phyloP scores from a whole-genome alignment of 139 green algal genomes.

The Zygnema circumcarinatum region DNA sequence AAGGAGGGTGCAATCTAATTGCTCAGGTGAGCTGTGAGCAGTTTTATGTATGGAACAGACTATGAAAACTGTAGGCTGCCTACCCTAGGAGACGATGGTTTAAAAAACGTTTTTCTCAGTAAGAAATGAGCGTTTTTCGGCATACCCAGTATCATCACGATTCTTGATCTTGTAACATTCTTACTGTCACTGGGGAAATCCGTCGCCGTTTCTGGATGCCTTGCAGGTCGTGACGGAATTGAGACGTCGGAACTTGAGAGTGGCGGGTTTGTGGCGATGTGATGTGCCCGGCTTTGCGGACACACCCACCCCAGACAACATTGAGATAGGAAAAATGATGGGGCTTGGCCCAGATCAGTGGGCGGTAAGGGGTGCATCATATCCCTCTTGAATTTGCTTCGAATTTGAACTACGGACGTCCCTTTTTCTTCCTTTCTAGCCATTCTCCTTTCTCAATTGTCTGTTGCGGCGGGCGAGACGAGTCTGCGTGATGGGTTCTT shows the following conservation, averaged over 20 bases:
- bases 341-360: slow-evolving; percentile 13
- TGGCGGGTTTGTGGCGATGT: slow-evolving; percentile 5
- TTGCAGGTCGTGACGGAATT: neutral
- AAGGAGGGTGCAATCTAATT: neutral
- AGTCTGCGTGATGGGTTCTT: no score
- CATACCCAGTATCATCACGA: no score
- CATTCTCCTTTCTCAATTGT: neutral
- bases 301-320: neutral
- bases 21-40: no score
- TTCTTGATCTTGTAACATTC: neutral
- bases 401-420: neutral
- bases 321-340: slow-evolving; percentile 6
- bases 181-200: neutral
- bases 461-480: no score
- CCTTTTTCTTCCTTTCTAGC: neutral
- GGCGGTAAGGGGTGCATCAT: neutral
- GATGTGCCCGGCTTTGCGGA: neutral
- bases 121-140: no score
- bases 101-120: neutral
- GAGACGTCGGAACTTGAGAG: neutral
- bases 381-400: neutral
- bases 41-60: neutral
- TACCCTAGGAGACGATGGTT: neutral
- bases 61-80: neutral
- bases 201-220: neutral